Conservation (phyloP, 2,329 filamentous ascomycete species). For the Pseudopithomyces maydicus region DNA sequence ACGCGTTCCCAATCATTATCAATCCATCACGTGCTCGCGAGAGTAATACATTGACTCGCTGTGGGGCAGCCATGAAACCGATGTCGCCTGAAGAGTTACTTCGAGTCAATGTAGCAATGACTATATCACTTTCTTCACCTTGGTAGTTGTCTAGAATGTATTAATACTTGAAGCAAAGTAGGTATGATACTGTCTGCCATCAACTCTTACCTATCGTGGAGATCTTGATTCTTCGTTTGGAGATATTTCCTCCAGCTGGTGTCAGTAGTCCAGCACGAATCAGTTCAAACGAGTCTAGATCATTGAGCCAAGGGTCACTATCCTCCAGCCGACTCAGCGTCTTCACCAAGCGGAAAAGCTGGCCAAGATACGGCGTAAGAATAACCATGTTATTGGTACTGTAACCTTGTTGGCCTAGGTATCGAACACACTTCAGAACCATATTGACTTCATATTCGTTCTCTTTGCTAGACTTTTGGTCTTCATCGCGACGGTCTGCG, state of each 20-base stretch:
- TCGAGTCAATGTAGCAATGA: slow-evolving; percentile 69
- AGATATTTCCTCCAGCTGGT: slow-evolving; percentile 55
- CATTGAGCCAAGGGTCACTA: slow-evolving; percentile 70
- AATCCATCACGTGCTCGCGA: slow-evolving; percentile 69
- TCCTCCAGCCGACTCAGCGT: slow-evolving; percentile 53
- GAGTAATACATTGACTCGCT: slow-evolving; percentile 72
- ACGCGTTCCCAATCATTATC: slow-evolving; percentile 72
- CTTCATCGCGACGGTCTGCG: slow-evolving; percentile 58
- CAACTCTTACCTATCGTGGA: slow-evolving; percentile 74
- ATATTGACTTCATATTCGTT: slow-evolving; percentile 71
- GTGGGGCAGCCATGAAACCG: slow-evolving; percentile 69
- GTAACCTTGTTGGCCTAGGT: slow-evolving; percentile 74
- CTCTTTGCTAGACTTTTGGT: slow-evolving; percentile 59
- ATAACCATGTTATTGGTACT: slow-evolving; percentile 68
- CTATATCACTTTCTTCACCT: slow-evolving; percentile 76
- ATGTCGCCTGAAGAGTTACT: slow-evolving; percentile 69
- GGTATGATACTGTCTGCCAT: too few species aligned
- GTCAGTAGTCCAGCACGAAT: slow-evolving; percentile 66
- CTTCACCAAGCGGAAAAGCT: slow-evolving; percentile 63
- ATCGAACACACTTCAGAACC: slow-evolving; percentile 67
- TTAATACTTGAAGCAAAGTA: neutral
- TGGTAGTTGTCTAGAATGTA: slow-evolving; percentile 71
- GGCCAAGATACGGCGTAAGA: slow-evolving; percentile 74
- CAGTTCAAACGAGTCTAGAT: slow-evolving; percentile 69
- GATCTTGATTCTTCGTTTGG: slow-evolving; percentile 61